A percentile compares a stretch with the other conserved stretches of the same genome.
These are phyloP conservation scores for Trametes pubescens DNA, from an alignment of 1,284 basidiomycete genomes.

Conservation along the genomic window DNA sequence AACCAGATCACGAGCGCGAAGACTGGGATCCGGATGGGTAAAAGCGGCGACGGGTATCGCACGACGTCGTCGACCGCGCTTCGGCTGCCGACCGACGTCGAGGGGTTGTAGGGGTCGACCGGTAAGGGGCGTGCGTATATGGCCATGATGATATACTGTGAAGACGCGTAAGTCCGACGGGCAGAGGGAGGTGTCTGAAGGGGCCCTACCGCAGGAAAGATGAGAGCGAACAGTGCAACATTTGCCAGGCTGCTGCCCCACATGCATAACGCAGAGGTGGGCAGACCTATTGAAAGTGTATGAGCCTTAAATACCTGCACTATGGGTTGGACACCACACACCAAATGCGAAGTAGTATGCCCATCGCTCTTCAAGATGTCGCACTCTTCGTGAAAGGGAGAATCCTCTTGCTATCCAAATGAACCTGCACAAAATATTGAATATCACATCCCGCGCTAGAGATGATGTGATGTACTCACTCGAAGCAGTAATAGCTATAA, in stretches of 20 bases:
- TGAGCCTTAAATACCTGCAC: constrained; percentile 8
- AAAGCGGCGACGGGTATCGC: constrained; percentile 72
- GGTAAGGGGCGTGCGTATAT: constrained; percentile 74
- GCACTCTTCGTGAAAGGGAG: constrained; percentile 70
- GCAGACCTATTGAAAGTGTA: constrained; percentile 54
- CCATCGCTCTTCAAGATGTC: constrained; percentile 86
- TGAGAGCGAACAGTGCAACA: constrained; percentile 77
- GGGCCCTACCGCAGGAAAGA: constrained; percentile 73
- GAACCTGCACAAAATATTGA: constrained; percentile 54
- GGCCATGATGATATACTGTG: constrained; percentile 80
- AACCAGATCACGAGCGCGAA: constrained; percentile 77
- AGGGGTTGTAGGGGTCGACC: constrained; percentile 73
- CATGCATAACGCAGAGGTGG: constrained; percentile 72
- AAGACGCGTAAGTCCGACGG: not conserved
- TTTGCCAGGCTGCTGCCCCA: constrained; percentile 78
- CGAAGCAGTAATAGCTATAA: constrained; percentile 85
- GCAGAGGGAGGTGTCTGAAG: not conserved
- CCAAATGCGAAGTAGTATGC: constrained; percentile 87
- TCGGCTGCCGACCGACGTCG: constrained; percentile 37
- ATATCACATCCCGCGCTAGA: no score
- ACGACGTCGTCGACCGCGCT: constrained; percentile 48
- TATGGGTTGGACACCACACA: constrained; percentile 36
- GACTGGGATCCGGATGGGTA: constrained; percentile 81
- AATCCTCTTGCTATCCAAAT: constrained; percentile 80
- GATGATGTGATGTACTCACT: constrained; percentile 56